Conservation (phyloP, 306 rosid species). For the Fagus sylvatica region DNA sequence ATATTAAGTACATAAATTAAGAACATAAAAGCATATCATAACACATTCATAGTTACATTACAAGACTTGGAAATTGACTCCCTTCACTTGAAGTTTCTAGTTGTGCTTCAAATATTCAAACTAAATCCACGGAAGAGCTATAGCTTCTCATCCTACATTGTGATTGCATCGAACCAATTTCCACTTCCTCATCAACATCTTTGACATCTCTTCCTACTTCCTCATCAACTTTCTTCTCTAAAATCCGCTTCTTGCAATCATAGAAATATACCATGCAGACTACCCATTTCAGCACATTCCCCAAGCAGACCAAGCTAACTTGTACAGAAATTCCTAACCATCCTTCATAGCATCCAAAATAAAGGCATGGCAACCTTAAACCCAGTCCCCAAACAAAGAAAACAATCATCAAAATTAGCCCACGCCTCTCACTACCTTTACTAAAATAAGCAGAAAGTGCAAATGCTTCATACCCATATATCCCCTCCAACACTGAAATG, state of each 20-base stretch:
- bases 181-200: slow-evolving; percentile 10
- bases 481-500: slow-evolving; percentile 51
- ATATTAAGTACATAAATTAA: too few species aligned
- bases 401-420: slow-evolving; percentile 49
- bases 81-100: too few species aligned
- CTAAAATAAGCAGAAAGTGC: slow-evolving; percentile 41
- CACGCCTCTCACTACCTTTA: slow-evolving; percentile 41
- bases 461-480: slow-evolving; percentile 43
- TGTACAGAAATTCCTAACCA: slow-evolving; percentile 37
- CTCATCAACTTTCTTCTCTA: slow-evolving; percentile 45
- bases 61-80: too few species aligned
- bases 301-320: slow-evolving; percentile 37
- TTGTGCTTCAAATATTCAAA: too few species aligned
- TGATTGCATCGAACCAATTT: too few species aligned
- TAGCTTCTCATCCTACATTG: too few species aligned
- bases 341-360: slow-evolving; percentile 37
- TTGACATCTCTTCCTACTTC: slow-evolving; percentile 28
- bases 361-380: slow-evolving; percentile 46
- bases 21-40: too few species aligned
- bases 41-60: too few species aligned
- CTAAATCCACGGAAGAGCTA: too few species aligned
- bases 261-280: slow-evolving; percentile 47
- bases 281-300: slow-evolving; percentile 60
- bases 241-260: slow-evolving; percentile 47
- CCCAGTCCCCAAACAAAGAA: slow-evolving; percentile 49